Percentiles rank a stretch among this genome's conserved stretches.
Evolutionary conservation across 2,329 filamentous ascomycete genomes (phyloP).

Genomic region (Calonectria pseudoturangicola): DNA sequence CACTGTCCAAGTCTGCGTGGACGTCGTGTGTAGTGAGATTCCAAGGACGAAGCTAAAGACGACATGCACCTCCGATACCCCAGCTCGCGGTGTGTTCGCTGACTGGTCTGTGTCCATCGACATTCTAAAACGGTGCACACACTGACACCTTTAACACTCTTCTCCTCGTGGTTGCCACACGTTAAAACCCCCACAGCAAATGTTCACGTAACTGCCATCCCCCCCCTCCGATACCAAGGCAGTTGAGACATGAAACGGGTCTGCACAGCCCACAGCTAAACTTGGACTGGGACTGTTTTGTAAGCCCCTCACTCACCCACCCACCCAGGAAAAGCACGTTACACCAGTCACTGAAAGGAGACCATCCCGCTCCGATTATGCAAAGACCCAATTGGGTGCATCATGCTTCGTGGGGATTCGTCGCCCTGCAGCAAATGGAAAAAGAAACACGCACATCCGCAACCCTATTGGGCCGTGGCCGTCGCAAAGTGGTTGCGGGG

Average conservation of each 20-base stretch:
- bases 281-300: slow-evolving; percentile 15
- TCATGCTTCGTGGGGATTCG: slow-evolving; percentile 45
- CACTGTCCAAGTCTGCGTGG: slow-evolving; percentile 10
- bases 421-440: slow-evolving; percentile 47
- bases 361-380: slow-evolving; percentile 33
- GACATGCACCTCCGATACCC: slow-evolving; percentile 39
- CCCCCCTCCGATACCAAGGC: slow-evolving; percentile 8
- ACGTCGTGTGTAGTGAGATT: slow-evolving; percentile 8
- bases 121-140: slow-evolving; percentile 12
- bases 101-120: slow-evolving; percentile 13
- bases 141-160: slow-evolving; percentile 14
- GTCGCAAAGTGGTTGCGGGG: slow-evolving; percentile 33
- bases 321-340: not conserved
- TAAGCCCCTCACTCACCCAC: slow-evolving; percentile 25
- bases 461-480: slow-evolving; percentile 32
- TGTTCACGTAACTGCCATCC: slow-evolving; percentile 21
- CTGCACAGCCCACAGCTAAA: slow-evolving; percentile 36
- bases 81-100: slow-evolving; percentile 27
- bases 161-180: slow-evolving; percentile 38
- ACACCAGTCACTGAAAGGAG: slow-evolving; percentile 19
- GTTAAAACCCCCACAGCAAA: slow-evolving; percentile 19
- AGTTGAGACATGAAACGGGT: slow-evolving; percentile 38
- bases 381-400: slow-evolving; percentile 49
- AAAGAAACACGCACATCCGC: slow-evolving; percentile 36
- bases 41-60: slow-evolving; percentile 15